Conservation (phyloP, 208 protist genomes). For the Hexamita inflata region DNA sequence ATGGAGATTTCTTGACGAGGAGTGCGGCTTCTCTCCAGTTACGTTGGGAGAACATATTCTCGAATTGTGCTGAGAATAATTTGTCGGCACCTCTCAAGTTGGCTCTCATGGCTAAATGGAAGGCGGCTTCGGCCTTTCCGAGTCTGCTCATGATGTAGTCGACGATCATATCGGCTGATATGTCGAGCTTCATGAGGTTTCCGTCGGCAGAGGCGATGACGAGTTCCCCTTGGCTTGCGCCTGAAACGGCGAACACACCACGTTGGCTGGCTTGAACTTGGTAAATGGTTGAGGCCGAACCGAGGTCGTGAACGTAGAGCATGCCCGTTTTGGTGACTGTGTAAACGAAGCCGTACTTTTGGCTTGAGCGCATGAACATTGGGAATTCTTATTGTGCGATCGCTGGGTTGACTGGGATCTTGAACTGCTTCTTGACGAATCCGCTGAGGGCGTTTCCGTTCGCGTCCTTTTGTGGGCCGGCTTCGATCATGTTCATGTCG, state of each 20-base stretch:
- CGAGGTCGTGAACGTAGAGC: conserved; percentile 54
- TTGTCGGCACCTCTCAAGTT: conserved; percentile 89
- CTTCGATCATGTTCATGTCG: conserved; percentile 62
- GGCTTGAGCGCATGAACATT: conserved; percentile 71
- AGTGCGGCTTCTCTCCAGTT: conserved; percentile 70
- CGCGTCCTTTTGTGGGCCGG: conserved; percentile 59
- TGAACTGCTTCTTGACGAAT: not conserved
- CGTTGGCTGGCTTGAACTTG: conserved; percentile 75
- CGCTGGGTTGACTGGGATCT: conserved; percentile 27
- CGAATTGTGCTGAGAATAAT: conserved; percentile 80
- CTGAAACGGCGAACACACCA: conserved; percentile 65
- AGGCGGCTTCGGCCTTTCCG: conserved; percentile 72
- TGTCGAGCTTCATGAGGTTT: conserved; percentile 64
- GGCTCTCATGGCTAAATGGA: conserved; percentile 75
- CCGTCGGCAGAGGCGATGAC: conserved; percentile 16
- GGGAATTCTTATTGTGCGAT: conserved; percentile 74
- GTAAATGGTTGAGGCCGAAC: conserved; percentile 65
- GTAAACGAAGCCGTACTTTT: conserved; percentile 81
- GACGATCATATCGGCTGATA: conserved; percentile 86
- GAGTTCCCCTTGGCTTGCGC: conserved; percentile 62
- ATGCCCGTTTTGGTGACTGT: conserved; percentile 64
- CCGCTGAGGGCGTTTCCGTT: conserved; percentile 40
- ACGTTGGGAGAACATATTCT: conserved; percentile 65
- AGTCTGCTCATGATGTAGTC: conserved; percentile 75
- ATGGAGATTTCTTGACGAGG: conserved; percentile 73